Conservation (phyloP, 305 asterid genomes). For the Solanum hybrid region DNA sequence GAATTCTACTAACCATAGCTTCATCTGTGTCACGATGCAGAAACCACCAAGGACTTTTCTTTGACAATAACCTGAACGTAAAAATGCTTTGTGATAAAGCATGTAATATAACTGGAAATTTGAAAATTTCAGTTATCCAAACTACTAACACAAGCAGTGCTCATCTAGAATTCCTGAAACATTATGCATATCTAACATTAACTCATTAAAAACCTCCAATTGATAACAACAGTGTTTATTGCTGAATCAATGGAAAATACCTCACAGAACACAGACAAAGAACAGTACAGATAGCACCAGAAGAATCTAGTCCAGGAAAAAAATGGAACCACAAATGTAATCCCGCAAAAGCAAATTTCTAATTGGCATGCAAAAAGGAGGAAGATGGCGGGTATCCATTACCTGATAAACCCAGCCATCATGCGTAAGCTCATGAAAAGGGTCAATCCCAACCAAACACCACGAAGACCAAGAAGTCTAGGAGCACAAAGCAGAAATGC, state of each 20-base stretch:
- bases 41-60: constrained; percentile 92
- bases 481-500: constrained; percentile 47
- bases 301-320: background rate
- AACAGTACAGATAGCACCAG: background rate
- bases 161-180: background rate
- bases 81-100: background rate
- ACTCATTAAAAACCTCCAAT: background rate
- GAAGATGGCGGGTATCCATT: background rate
- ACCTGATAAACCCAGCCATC: constrained; percentile 80
- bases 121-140: background rate
- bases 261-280: background rate
- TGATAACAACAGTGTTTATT: background rate
- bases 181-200: background rate
- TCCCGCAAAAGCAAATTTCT: background rate
- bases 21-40: constrained; percentile 41
- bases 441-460: constrained; percentile 87
- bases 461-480: constrained; percentile 52
- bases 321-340: background rate
- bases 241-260: background rate
- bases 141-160: background rate
- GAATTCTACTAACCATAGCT: constrained; percentile 35
- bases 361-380: background rate
- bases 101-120: background rate
- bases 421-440: constrained; percentile 77
- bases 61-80: constrained; percentile 46